Conservation (phyloP, 208 protist species). For the Leishmania tarentolae region DNA sequence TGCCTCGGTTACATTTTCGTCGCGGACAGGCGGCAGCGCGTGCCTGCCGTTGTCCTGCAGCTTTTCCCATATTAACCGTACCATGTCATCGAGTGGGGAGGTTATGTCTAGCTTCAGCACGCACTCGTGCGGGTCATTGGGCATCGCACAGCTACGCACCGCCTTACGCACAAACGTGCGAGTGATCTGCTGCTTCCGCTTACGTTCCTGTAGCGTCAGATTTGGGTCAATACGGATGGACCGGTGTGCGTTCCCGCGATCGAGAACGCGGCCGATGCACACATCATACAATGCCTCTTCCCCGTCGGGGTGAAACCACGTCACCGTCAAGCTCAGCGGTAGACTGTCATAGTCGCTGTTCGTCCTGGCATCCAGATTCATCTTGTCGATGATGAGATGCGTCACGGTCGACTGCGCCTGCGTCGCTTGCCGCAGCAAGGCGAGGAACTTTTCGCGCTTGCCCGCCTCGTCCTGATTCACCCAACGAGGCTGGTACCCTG, state of each 20-base stretch:
- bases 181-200: constrained; percentile 22
- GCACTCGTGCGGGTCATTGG: constrained; percentile 20
- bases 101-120: constrained; percentile 46
- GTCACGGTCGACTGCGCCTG: constrained; percentile 23
- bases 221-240: constrained; percentile 34
- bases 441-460: constrained; percentile 40
- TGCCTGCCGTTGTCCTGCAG: constrained; percentile 37
- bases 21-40: constrained; percentile 32
- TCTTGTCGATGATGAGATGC: constrained; percentile 76
- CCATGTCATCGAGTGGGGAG: constrained; percentile 18
- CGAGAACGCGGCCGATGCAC: constrained; percentile 42
- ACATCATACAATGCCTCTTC: constrained; percentile 31
- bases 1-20: constrained; percentile 16
- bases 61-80: constrained; percentile 39
- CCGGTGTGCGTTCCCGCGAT: constrained; percentile 50
- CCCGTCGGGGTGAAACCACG: constrained; percentile 53
- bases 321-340: constrained; percentile 36
- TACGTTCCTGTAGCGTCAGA: constrained; percentile 9
- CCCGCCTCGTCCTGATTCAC: constrained; percentile 75
- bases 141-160: constrained; percentile 26
- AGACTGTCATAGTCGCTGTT: constrained; percentile 50
- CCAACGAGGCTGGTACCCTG: constrained; percentile 45
- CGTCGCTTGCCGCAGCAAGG: constrained; percentile 34
- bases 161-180: constrained; percentile 36
- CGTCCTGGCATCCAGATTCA: constrained; percentile 64